phyloP scores from a whole-genome alignment of 1,139 yeast genomes.

The Lodderomyces theae region DNA sequence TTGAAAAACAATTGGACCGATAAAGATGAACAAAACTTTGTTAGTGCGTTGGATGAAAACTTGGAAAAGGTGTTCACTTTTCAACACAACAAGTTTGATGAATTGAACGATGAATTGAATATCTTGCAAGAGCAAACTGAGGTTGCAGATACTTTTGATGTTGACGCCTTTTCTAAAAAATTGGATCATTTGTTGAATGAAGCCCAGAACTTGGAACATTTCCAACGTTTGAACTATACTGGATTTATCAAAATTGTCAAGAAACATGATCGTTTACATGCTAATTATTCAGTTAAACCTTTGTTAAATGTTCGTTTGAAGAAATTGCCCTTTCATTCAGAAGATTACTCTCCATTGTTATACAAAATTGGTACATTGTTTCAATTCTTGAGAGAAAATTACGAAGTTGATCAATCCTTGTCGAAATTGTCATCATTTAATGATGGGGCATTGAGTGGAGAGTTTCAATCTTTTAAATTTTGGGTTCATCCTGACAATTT shows the following conservation, averaged over 20 bases:
- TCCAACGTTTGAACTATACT: constrained; percentile 87
- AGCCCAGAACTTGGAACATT: constrained; percentile 85
- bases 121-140: constrained; percentile 53
- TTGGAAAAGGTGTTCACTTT: constrained; percentile 91
- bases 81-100: constrained; percentile 69
- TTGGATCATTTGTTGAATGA: constrained; percentile 71
- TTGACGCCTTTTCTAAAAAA: constrained; percentile 54
- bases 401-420: constrained; percentile 38
- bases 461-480: constrained; percentile 78
- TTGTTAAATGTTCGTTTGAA: constrained; percentile 82
- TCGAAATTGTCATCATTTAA: constrained; percentile 47
- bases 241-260: constrained; percentile 93
- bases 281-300: constrained; percentile 83
- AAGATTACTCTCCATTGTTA: constrained; percentile 88
- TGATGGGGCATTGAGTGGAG: constrained; percentile 48
- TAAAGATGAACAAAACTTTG: constrained; percentile 80
- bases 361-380: constrained; percentile 80
- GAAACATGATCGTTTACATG: constrained; percentile 90
- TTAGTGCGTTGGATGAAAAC: constrained; percentile 75
- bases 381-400: constrained; percentile 74
- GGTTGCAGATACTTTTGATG: constrained; percentile 43
- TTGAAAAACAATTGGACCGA: constrained; percentile 64
- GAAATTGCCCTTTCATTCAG: constrained; percentile 87
- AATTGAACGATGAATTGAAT: constrained; percentile 62
- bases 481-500: constrained; percentile 96